phyloP scores from a whole-genome alignment of 1,284 basidiomycete species.

The Melanopsichium pennsylvanicum region DNA sequence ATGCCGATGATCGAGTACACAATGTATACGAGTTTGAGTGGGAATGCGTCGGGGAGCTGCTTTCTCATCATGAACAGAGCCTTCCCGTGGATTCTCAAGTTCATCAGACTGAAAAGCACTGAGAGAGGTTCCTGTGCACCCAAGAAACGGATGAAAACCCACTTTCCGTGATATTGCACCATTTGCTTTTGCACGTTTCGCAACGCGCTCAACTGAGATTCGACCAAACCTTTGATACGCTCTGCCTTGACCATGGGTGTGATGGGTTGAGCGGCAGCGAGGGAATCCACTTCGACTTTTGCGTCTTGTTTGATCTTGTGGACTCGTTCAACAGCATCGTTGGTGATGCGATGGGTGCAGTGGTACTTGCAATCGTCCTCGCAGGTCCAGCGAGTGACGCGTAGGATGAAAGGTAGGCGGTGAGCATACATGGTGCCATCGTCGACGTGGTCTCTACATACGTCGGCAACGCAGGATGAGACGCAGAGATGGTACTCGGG shows the following conservation, averaged over 20 bases:
- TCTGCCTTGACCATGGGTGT: conserved; percentile 5
- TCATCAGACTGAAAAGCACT: conserved; percentile 85
- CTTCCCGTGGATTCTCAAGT: conserved; percentile 72
- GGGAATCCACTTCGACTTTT: conserved; percentile 8
- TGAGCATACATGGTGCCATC: conserved; percentile 51
- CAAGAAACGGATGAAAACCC: conserved; percentile 71
- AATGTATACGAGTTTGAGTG: conserved; percentile 76
- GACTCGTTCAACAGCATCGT: conserved; percentile 69
- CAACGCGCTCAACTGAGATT: conserved; percentile 36
- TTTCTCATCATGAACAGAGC: conserved; percentile 44
- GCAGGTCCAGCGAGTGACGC: conserved; percentile 75
- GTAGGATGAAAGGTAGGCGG: conserved; percentile 70
- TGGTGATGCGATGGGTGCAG: conserved; percentile 85
- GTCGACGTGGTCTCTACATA: conserved; percentile 55
- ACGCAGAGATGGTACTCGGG: conserved; percentile 58
- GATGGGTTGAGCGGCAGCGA: conserved; percentile 16
- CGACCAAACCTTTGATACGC: conserved; percentile 17
- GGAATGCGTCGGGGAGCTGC: conserved; percentile 54
- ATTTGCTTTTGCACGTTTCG: conserved; percentile 61
- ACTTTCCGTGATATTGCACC: conserved; percentile 79
- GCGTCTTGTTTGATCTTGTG: conserved; percentile 63
- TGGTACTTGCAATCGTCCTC: conserved; percentile 84
- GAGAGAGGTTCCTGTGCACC: conserved; percentile 90
- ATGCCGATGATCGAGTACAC: conserved; percentile 77
- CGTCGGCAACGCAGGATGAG: conserved; percentile 52